Base-by-base conservation (phyloP, 805 yeast species). In the Debaryomyces hansenii region DNA sequence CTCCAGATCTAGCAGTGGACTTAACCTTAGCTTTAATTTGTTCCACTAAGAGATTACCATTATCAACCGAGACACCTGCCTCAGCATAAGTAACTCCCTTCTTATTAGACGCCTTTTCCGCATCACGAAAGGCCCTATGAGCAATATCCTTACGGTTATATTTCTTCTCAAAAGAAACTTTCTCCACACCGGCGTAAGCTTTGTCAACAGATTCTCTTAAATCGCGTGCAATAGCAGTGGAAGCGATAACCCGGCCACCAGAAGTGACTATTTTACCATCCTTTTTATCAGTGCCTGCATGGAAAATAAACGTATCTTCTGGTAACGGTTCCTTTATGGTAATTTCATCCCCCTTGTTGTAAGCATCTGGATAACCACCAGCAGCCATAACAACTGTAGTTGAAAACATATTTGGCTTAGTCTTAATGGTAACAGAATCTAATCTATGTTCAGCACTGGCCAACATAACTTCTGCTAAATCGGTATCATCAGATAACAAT, bases 221-320 rank as follows among this genome's bases (percentile, higher is more conserved):
- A 29, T 90, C 73, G 6, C 79, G 63, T 0, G 95, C 96, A 49
- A 80, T 83, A 8, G 98, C 95, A 46, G 97, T 87, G 9, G 96
- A 80, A 2, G 97, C 97, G 69, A 94, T 87, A 37, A 94, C 99
- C 71, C 99, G 84, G 44, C 99, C 99, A 55, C 99, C 99, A 37
- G 87, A 75, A 16, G 99, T 92, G 40, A 85, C 84, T 35, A 89
- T 67, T 51, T 80, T 72, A 29, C 85, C 87, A 41, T 78, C 77
- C 18, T 61, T 58, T 31, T 67, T 68, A 34, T 77, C 69, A n/a
- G 99, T 94, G 50, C 99, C 99, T 21, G 99, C 98, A 59, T 94
- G 99, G 84, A 94, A 94, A 37, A 95, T 82, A 54, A 74, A 82
- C 2, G 94, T 82, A 57, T 84, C 75, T 35, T 70, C 70, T 10